Base-by-base conservation (phyloP, 2,329 filamentous ascomycete species). In the Apiospora hydei region DNA sequence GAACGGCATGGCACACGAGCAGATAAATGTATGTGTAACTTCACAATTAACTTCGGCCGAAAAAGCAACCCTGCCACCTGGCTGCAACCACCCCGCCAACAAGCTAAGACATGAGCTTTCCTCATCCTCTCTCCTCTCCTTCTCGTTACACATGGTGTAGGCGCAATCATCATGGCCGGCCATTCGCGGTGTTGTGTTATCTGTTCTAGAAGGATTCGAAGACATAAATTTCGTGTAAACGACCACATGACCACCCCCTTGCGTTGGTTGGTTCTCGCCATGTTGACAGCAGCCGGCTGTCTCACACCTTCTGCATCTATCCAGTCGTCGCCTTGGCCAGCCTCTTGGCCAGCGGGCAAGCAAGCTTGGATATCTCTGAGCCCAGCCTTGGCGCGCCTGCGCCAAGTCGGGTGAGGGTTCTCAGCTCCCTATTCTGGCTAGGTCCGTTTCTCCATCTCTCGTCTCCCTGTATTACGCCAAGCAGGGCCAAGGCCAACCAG, bases 291-390 rank as follows among this genome's bases (percentile, higher is more conserved):
- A 8, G 18, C 34, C 34, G n/a, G 41, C 34, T n/a, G 57, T 41
- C 34, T 64, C 57, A 64, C 53, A 64, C 57, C 57, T 64, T 41
- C 57, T 64, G 57, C 57, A 64, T 64, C 57, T 41, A 64, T 64
- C 57, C 57, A 64, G 21, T 14, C 10, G 21, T 11, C 18, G 21
- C 21, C 57, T n/a, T 64, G 57, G 10, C 57, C 34, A 64, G 57
- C 18, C 8, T 6, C 57, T 41, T 64, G 57, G 57, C 57, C 57
- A 8, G 10, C 57, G 34, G 41, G 34, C 18, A 64, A 30, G 34
- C 57, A 64, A n/a, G 57, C 66, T 68, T 41, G 21, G 34, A 26
- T 43, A 67, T 67, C 38, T 43, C 64, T 67, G 30, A 21, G 66
- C 43, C 11, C 66, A 68, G 66, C 13, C 66, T 68, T 68, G 66